Conservation (phyloP, 768 basidiomycete species). For the Dioszegia aurantiaca region DNA sequence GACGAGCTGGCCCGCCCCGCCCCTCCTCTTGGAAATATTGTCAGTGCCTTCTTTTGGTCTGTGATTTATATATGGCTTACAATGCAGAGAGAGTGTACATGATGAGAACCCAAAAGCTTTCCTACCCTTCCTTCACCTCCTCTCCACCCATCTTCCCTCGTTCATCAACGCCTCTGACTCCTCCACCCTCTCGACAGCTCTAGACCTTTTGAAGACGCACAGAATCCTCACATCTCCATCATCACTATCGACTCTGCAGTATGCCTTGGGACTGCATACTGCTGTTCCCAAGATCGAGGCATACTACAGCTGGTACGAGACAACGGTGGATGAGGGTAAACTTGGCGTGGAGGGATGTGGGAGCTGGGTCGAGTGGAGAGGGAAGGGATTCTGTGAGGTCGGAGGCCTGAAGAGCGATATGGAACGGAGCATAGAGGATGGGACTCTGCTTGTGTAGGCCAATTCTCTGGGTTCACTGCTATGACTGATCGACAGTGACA, state of each 20-base stretch:
- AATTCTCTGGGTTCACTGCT: background rate
- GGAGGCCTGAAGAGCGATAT: constrained; percentile 42
- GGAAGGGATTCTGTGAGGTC: constrained; percentile 44
- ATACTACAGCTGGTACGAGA: constrained; percentile 69
- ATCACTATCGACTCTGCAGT: constrained; percentile 62
- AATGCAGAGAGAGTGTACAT: constrained; percentile 71
- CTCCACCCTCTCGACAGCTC: constrained; percentile 36
- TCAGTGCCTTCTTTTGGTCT: constrained; percentile 52
- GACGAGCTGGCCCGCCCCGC: constrained; percentile 67
- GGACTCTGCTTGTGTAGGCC: constrained; percentile 23
- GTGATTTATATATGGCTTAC: background rate
- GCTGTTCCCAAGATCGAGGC: constrained; percentile 79
- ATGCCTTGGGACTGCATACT: constrained; percentile 73
- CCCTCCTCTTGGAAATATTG: constrained; percentile 66
- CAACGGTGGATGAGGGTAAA: constrained; percentile 22
- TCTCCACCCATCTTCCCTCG: constrained; percentile 56
- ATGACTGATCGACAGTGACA: constrained; percentile 38
- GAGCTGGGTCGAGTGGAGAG: constrained; percentile 51
- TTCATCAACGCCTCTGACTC: constrained; percentile 14
- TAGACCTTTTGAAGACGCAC: constrained; percentile 28
- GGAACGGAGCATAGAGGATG: constrained; percentile 43
- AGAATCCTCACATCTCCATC: constrained; percentile 59
- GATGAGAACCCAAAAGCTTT: constrained; percentile 70
- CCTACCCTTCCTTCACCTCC: constrained; percentile 69
- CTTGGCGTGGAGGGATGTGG: constrained; percentile 37